Evolutionary conservation across 768 basidiomycete genomes (phyloP).

Genomic region (Neoboletus brunneissimus): DNA sequence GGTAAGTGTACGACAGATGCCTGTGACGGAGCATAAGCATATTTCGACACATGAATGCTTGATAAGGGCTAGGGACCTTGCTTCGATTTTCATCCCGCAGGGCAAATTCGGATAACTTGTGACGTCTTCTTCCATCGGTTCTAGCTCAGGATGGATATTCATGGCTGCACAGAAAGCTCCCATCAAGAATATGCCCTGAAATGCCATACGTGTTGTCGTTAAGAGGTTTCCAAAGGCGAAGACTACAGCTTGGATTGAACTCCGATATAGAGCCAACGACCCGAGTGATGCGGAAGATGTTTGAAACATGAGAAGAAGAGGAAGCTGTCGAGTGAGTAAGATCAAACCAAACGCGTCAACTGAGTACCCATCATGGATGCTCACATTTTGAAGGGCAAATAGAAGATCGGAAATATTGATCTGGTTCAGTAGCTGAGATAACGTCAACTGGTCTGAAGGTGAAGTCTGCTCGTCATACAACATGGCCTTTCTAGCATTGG

Average conservation of each 20-base stretch:
- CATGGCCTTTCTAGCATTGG: conserved; percentile 56
- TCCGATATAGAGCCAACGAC: conserved; percentile 78
- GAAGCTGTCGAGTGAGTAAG: conserved; percentile 48
- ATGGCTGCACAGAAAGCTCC: conserved; percentile 81
- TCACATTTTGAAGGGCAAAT: conserved; percentile 66
- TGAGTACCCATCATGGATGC: conserved; percentile 24
- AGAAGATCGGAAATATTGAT: conserved; percentile 64
- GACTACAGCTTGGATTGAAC: conserved; percentile 69
- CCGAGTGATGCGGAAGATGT: conserved; percentile 74
- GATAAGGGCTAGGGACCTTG: conserved; percentile 46
- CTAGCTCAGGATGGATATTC: conserved; percentile 63
- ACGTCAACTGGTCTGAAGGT: conserved; percentile 36
- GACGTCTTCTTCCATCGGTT: conserved; percentile 54
- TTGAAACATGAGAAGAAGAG: conserved; percentile 69
- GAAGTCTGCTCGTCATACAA: conserved; percentile 52
- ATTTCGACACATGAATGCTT: conserved; percentile 6
- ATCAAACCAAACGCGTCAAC: conserved; percentile 11
- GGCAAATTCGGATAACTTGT: conserved; percentile 46
- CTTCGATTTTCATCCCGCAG: conserved; percentile 68
- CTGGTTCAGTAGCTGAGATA: conserved; percentile 48
- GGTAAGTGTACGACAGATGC: conserved; percentile 74
- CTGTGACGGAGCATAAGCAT: conserved; percentile 33
- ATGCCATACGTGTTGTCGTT: conserved; percentile 68
- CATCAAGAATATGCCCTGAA: conserved; percentile 83
- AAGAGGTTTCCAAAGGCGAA: conserved; percentile 61